Base-by-base conservation (phyloP, 2,329 filamentous ascomycete species). In the Septoria petroselini region DNA sequence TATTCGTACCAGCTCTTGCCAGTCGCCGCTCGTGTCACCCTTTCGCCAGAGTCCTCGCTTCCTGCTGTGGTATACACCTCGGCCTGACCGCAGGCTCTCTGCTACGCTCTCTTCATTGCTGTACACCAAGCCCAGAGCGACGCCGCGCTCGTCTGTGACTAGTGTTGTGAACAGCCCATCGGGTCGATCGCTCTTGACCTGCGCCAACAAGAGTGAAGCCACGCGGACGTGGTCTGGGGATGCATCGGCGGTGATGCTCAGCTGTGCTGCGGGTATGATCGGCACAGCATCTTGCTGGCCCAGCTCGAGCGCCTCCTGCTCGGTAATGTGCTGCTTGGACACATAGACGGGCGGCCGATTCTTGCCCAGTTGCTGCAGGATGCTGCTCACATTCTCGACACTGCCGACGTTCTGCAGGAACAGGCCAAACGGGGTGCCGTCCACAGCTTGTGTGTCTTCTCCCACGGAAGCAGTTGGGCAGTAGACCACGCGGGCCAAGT, bases 21-120 rank as follows among this genome's bases (percentile, higher is more conserved):
- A 88, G 68, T 97, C 91, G 11, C 93, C 93, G 46, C 91, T 97
- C 7, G 86, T 93, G 44, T 91, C 88, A 4, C 93, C 93, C 74
- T 98, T 98, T 71, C 95, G 86, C 93, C 93, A 98, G 21, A 98
- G 72, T 0, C 93, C 93, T 37, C 93, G 82, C 76, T 96, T 97
- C 44, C 93, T 81, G 73, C 91, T 97, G 71, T 96, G 90, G 69
- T 98, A 98, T 30, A 97, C 91, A 25, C 93, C 91, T 9, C 79
- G 77, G 15, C 84, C 84, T 6, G 89, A 95, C 63, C 81, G 82
- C 53, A 98, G 68, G 30, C 91, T 91, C 72, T 95, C 91, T 7
- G 83, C 77, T 27, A 98, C 83, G 67, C 91, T 97, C 69, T 94
- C 88, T 56, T 86, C 82, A 65, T 88, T 96, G 71, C 91, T 95